Conservation (phyloP, 225 moss, liverwort and hornwort species). For the Bryum argenteum region DNA sequence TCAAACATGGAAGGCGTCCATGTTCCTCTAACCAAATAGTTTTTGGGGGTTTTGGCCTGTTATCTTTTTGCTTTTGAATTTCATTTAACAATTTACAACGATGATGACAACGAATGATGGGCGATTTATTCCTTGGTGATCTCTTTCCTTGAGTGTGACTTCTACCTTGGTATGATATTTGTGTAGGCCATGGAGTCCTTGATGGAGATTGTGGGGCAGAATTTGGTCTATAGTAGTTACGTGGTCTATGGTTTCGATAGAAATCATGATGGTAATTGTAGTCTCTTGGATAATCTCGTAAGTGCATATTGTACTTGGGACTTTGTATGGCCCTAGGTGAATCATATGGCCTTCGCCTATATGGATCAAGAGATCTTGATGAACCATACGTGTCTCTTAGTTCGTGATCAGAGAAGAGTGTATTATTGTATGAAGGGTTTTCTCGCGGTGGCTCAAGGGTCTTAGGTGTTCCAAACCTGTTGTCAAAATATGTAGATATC, state of each 20-base stretch:
- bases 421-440: neutral
- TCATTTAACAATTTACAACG: conserved; percentile 35
- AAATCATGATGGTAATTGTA: neutral
- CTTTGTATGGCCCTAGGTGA: conserved; percentile 17
- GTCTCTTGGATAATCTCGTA: neutral
- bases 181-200: conserved; percentile 19
- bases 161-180: conserved; percentile 1
- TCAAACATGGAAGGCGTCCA: neutral
- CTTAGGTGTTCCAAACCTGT: neutral
- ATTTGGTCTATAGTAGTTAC: neutral
- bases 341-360: neutral
- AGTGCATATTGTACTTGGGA: neutral
- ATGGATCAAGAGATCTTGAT: neutral
- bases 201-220: conserved; percentile 16
- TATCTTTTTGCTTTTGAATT: conserved; percentile 24
- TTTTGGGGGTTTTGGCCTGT: conserved; percentile 5
- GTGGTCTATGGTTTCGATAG: neutral
- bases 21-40: conserved; percentile 17
- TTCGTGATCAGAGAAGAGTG: conserved; percentile 4
- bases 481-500: neutral
- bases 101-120: conserved; percentile 9
- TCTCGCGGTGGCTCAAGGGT: conserved; percentile 17
- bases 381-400: neutral
- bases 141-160: conserved; percentile 4
- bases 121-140: neutral